Conservation (phyloP, 768 basidiomycete genomes). For the Termitomyces sp. region DNA sequence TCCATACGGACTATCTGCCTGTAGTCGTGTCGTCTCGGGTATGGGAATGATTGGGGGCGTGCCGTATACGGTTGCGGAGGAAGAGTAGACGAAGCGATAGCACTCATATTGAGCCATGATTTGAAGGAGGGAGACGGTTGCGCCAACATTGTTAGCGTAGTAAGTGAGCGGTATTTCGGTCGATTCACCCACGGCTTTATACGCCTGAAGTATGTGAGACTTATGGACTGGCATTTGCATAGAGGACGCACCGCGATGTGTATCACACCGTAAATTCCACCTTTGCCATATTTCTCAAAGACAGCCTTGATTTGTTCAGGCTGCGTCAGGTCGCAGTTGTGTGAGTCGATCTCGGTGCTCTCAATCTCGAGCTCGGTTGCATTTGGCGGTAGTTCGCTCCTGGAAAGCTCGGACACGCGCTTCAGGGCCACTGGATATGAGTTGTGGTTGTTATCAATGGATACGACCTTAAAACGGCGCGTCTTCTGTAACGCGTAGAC, state of each 20-base stretch:
- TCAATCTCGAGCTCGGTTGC: constrained; percentile 65
- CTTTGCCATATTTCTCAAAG: constrained; percentile 81
- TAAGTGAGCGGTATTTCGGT: constrained; percentile 90
- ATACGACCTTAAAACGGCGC: constrained; percentile 86
- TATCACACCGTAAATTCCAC: constrained; percentile 94
- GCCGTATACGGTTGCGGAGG: constrained; percentile 97
- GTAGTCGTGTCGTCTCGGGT: constrained; percentile 81
- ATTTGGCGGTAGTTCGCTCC: constrained; percentile 59
- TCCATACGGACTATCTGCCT: constrained; percentile 91
- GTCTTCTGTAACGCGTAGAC: constrained; percentile 83
- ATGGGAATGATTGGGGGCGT: constrained; percentile 91
- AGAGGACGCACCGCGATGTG: constrained; percentile 71
- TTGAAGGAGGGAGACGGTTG: constrained; percentile 82
- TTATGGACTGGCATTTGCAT: neutral
- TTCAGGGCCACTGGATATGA: constrained; percentile 71
- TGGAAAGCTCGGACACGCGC: constrained; percentile 77
- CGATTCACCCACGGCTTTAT: constrained; percentile 97
- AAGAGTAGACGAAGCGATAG: constrained; percentile 90
- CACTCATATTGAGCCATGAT: constrained; percentile 83
- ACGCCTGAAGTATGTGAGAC: constrained; percentile 50
- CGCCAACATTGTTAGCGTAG: constrained; percentile 91
- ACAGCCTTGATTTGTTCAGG: constrained; percentile 67
- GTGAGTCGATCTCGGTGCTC: constrained; percentile 66
- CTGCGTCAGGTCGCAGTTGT: constrained; percentile 71
- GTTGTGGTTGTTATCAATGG: constrained; percentile 95